These are phyloP conservation scores for rapeseed (Brassica napus) DNA, from an alignment of 345 rosid species.

Conservation along the genomic window Da-Ae NC_063442.1:39431001-39431500, in stretches of 20 bases:
- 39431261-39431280: too few relatives aligned
- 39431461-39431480: background rate
- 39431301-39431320: too few relatives aligned
- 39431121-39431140: slow-evolving; percentile 23
- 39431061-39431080: slow-evolving; percentile 9
- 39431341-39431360: too few relatives aligned
- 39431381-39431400: too few relatives aligned
- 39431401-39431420: too few relatives aligned
- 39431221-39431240: background rate
- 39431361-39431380: too few relatives aligned
- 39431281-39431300: too few relatives aligned
- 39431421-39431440: too few relatives aligned
- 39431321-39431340: too few relatives aligned
- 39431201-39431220: background rate
- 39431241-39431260: too few relatives aligned
- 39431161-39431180: background rate
- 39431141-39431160: background rate
- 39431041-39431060: slow-evolving; percentile 7
- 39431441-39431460: background rate
- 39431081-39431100: slow-evolving; percentile 21
- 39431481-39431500: background rate
- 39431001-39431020: background rate
- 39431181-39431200: slow-evolving; percentile 21
- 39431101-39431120: slow-evolving; percentile 11
- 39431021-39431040: background rate